phyloP scores from a whole-genome alignment of 192 early-diverging fungal genomes.

The Podila epigama region DNA sequence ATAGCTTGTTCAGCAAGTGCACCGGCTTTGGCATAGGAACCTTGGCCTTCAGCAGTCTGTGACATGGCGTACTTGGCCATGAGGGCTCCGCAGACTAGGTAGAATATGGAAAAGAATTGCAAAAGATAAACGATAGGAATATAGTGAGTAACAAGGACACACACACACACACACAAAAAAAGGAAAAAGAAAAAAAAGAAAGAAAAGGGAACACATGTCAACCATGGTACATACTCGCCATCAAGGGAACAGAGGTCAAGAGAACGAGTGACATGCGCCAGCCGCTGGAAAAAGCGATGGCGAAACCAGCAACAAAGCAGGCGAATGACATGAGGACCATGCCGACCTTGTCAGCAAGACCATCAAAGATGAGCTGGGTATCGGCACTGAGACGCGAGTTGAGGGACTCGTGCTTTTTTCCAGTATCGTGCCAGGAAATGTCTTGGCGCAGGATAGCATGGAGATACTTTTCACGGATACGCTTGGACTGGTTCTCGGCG shows the following conservation, averaged over 20 bases:
- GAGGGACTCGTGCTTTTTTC: slow-evolving; percentile 77
- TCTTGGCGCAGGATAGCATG: slow-evolving; percentile 84
- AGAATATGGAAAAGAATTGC: not conserved
- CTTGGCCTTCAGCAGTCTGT: slow-evolving; percentile 58
- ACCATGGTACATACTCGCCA: slow-evolving; percentile 54
- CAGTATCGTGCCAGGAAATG: slow-evolving; percentile 85
- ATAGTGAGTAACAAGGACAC: too few relatives aligned
- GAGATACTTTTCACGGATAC: slow-evolving; percentile 80
- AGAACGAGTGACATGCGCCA: slow-evolving; percentile 88
- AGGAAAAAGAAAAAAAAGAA: slow-evolving; percentile 18
- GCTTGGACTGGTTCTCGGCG: slow-evolving; percentile 69
- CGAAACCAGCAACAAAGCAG: slow-evolving; percentile 77
- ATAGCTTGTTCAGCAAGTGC: slow-evolving; percentile 88
- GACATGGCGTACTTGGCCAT: slow-evolving; percentile 63
- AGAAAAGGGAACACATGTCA: not conserved
- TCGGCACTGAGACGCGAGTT: slow-evolving; percentile 89
- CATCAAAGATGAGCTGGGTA: slow-evolving; percentile 87
- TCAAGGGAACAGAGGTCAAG: slow-evolving; percentile 75
- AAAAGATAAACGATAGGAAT: not conserved
- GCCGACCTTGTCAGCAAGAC: slow-evolving; percentile 86
- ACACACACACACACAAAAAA: not conserved
- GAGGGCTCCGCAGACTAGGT: slow-evolving; percentile 50
- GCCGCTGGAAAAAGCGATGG: slow-evolving; percentile 80
- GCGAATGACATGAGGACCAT: slow-evolving; percentile 67
- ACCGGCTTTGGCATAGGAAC: slow-evolving; percentile 84